phyloP scores from a whole-genome alignment of 768 basidiomycete genomes.

The Hygrophorus pudorinus region DNA sequence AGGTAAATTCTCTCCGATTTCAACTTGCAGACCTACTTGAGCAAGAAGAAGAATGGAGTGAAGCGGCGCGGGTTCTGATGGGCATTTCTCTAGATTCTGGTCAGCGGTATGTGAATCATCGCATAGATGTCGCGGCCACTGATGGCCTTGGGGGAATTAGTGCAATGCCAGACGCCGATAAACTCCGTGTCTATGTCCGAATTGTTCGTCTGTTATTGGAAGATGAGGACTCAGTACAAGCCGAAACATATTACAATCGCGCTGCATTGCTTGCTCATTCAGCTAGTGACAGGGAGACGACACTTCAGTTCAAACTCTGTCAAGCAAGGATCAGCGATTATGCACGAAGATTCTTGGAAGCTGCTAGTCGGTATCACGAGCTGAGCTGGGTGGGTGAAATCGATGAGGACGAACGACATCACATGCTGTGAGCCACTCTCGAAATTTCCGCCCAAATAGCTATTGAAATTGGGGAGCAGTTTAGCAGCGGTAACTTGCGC shows the following conservation, averaged over 20 bases:
- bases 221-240: slow-evolving; percentile 93
- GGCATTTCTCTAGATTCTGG: slow-evolving; percentile 87
- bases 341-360: slow-evolving; percentile 86
- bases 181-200: slow-evolving; percentile 83
- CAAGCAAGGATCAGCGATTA: slow-evolving; percentile 95
- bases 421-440: slow-evolving; percentile 65
- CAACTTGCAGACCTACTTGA: slow-evolving; percentile 90
- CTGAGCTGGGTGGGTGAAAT: slow-evolving; percentile 85
- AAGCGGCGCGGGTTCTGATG: slow-evolving; percentile 86
- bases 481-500: slow-evolving; percentile 92
- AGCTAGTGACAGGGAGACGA: slow-evolving; percentile 66
- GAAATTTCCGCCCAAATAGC: slow-evolving; percentile 2
- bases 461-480: slow-evolving; percentile 27
- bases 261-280: slow-evolving; percentile 85
- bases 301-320: slow-evolving; percentile 81
- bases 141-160: slow-evolving; percentile 21
- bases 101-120: slow-evolving; percentile 47
- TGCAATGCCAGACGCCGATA: slow-evolving; percentile 69
- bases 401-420: slow-evolving; percentile 85
- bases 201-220: slow-evolving; percentile 92
- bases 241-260: slow-evolving; percentile 97
- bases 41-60: slow-evolving; percentile 86
- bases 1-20: slow-evolving; percentile 80
- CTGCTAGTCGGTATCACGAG: slow-evolving; percentile 90
- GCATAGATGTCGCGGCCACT: neutral